Evolutionary conservation across 306 rosid genomes (phyloP).

Genomic region (Notholithocarpus densiflorus): DNA sequence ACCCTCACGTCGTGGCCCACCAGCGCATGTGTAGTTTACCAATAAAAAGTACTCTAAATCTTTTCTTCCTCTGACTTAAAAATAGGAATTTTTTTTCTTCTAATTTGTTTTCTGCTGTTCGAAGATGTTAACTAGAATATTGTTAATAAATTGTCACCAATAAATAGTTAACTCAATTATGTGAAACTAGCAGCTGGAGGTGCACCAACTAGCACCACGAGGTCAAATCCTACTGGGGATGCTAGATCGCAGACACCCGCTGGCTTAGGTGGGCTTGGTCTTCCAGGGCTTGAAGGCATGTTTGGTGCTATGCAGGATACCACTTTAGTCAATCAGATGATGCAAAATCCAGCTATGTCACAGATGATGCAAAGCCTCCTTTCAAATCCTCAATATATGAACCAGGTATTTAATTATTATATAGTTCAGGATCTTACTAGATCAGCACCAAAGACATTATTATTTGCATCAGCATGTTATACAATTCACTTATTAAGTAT

Average conservation of each 20-base stretch:
- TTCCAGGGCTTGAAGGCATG: constrained; percentile 64
- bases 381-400: constrained; percentile 76
- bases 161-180: background rate
- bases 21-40: too few species aligned
- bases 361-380: constrained; percentile 83
- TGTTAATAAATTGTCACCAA: constrained; percentile 16
- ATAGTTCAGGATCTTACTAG: background rate
- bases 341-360: constrained; percentile 87
- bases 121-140: background rate
- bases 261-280: constrained; percentile 60
- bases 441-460: background rate
- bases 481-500: too few species aligned
- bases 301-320: constrained; percentile 63
- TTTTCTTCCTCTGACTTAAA: background rate
- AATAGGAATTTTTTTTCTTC: background rate
- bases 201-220: constrained; percentile 46
- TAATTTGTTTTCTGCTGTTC: background rate
- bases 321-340: constrained; percentile 51
- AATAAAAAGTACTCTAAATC: background rate
- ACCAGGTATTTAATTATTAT: constrained; percentile 48
- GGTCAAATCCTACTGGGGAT: constrained; percentile 49
- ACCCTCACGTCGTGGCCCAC: too few species aligned
- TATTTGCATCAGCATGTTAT: background rate
- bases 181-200: constrained; percentile 52
- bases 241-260: constrained; percentile 52